Evolutionary conservation across 2,329 filamentous ascomycete genomes (phyloP).

Genomic region (Stemphylium lycopersici): DNA sequence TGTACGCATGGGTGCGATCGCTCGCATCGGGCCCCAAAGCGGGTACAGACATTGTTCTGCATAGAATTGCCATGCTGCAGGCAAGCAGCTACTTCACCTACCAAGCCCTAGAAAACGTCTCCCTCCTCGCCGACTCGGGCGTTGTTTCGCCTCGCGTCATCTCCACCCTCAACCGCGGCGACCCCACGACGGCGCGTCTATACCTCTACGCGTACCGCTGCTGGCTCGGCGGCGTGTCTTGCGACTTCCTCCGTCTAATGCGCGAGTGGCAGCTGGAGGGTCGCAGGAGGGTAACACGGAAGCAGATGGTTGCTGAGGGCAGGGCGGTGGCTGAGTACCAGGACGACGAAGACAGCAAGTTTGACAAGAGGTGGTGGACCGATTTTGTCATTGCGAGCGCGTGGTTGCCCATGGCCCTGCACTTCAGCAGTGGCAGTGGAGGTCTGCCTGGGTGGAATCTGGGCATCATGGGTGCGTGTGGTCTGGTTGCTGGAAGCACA

Average conservation of each 20-base stretch:
- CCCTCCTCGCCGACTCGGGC: slow-evolving; percentile 51
- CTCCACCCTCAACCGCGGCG: slow-evolving; percentile 45
- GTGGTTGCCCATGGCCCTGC: slow-evolving; percentile 54
- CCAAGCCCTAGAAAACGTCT: slow-evolving; percentile 54
- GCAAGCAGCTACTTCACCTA: slow-evolving; percentile 52
- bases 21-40: slow-evolving; percentile 50
- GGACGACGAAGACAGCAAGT: slow-evolving; percentile 47
- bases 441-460: slow-evolving; percentile 54
- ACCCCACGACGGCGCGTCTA: slow-evolving; percentile 43
- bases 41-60: slow-evolving; percentile 51
- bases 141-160: slow-evolving; percentile 47
- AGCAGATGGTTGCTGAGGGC: slow-evolving; percentile 37
- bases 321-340: slow-evolving; percentile 40
- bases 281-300: slow-evolving; percentile 37
- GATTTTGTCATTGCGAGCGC: slow-evolving; percentile 51
- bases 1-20: slow-evolving; percentile 54
- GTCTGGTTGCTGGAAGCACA: slow-evolving; percentile 48
- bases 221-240: slow-evolving; percentile 52
- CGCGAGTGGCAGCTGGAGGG: slow-evolving; percentile 52
- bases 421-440: slow-evolving; percentile 47
- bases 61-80: slow-evolving; percentile 51
- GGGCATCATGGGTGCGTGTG: slow-evolving; percentile 52
- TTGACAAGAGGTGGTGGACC: slow-evolving; percentile 51
- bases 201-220: slow-evolving; percentile 52
- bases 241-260: slow-evolving; percentile 52